Base-by-base conservation (phyloP, 352 stramenopile genomes). In the Pythium periplocum region DNA sequence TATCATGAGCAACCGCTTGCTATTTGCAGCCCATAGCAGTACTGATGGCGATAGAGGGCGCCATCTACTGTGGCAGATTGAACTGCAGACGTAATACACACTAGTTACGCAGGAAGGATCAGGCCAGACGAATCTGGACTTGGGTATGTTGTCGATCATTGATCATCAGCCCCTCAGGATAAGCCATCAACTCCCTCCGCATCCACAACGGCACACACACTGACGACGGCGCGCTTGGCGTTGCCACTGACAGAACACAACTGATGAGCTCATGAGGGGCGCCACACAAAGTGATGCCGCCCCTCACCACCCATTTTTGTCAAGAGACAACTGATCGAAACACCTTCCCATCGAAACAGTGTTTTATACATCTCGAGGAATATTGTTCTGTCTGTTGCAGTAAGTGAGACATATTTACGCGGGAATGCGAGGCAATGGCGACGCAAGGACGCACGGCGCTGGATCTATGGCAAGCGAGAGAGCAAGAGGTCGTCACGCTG, bases 1-100 rank as follows among this genome's bases (percentile, higher is more conserved):
- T 90, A 90, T 90, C 80, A 88, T 86, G 74, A 90, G 84, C 80
- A 88, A 88, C 78, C 78, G 80, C 80, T 90, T 85, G 47, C 49
- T 90, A 71, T 90, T 61, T 81, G 80, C 80, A 90, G 70, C 66
- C 80, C 86, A 88, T 88, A 90, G 80, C 80, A 90, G 80, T 90
- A 86, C 75, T 62, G 65, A 84, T 83, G 80, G 74, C 55, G 69
- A 88, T 71, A 48, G 66, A 70, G 53, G 51, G 65, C 79, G 64
- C 61, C 80, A 86, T 84, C 64, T 78, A 88, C 80, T 88, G 80
- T 90, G 80, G 80, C 80, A 90, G 80, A 90, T 90, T 87, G 77
- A 55, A 73, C 72, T 88, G 80, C 80, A 85, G 66, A 64, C 42
- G 10, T 45, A 6, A 49, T 31, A 41, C 34, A 53, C 37, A 55